Evolutionary conservation across 148 eudicot species (phyloP).

Genomic region (Camellia lanceoleosa): DNA sequence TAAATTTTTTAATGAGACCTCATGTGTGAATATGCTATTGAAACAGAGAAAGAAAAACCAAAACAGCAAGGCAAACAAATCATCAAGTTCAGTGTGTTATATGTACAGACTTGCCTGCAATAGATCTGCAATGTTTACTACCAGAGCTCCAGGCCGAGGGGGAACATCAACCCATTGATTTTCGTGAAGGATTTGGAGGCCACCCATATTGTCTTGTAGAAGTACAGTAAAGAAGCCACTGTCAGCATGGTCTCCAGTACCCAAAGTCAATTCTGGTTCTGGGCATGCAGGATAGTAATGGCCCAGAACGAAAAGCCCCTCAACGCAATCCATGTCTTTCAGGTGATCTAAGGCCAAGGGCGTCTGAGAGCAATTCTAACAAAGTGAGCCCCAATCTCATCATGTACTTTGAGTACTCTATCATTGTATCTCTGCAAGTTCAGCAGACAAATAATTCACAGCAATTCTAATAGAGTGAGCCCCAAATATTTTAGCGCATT

Average conservation of each 20-base stretch:
- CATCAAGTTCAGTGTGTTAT: too few relatives aligned
- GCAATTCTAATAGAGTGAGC: too few relatives aligned
- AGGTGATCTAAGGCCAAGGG: conserved; percentile 34
- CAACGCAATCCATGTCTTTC: conserved; percentile 35
- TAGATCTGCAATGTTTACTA: conserved; percentile 2
- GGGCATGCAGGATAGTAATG: conserved; percentile 46
- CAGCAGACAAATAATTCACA: too few relatives aligned
- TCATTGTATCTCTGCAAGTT: conserved; percentile 22
- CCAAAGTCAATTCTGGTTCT: conserved; percentile 29
- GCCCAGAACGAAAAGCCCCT: conserved; percentile 11
- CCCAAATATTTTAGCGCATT: not conserved
- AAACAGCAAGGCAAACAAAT: too few relatives aligned
- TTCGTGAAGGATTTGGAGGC: conserved; percentile 10
- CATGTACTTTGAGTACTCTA: conserved; percentile 30
- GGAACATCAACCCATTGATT: conserved; percentile 13
- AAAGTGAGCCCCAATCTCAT: conserved; percentile 20
- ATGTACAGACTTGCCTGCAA: not conserved
- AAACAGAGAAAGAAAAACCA: too few relatives aligned
- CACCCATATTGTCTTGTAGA: conserved; percentile 3
- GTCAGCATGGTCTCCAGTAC: conserved; percentile 29
- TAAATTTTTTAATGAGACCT: too few relatives aligned
- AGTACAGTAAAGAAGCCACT: conserved; percentile 32
- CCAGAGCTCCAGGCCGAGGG: not conserved
- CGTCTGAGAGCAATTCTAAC: conserved; percentile 17
- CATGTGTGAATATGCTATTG: too few relatives aligned